phyloP scores from a whole-genome alignment of 169 alveolate species.

The Eimeria maxima region DNA sequence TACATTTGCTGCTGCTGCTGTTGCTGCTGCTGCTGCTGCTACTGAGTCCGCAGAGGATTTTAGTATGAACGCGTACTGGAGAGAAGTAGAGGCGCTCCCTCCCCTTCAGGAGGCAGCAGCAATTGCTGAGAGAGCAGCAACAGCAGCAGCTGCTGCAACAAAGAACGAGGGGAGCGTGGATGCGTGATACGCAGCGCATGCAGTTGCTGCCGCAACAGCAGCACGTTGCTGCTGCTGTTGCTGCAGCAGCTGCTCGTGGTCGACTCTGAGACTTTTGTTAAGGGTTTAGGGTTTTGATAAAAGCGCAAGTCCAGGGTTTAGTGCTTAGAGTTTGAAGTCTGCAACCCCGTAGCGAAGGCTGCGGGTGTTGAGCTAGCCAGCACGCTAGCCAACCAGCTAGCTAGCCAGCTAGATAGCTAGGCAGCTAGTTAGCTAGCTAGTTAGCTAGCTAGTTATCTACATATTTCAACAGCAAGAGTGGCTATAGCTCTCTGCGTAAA shows the following conservation, averaged over 20 bases:
- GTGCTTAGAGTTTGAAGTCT: neutral
- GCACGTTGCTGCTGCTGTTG: neutral
- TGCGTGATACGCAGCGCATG: neutral
- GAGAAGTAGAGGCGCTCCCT: neutral
- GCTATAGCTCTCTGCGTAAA: neutral
- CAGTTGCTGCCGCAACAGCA: neutral
- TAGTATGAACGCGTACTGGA: neutral
- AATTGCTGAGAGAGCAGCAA: neutral
- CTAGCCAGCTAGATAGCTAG: too few species aligned
- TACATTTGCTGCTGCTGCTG: slow-evolving; percentile 14
- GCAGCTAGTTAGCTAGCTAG: too few species aligned
- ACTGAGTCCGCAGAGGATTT: neutral
- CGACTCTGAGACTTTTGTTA: neutral
- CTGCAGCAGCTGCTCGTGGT: neutral
- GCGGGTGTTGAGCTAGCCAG: neutral
- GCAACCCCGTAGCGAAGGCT: neutral
- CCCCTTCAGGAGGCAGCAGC: slow-evolving; percentile 3
- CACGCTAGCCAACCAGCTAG: neutral
- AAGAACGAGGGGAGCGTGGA: neutral
- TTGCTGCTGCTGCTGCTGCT: neutral
- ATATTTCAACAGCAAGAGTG: too few species aligned
- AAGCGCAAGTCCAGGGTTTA: neutral
- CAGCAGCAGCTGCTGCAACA: neutral
- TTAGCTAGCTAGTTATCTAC: too few species aligned
- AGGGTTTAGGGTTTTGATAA: neutral